These are phyloP conservation scores for Neoscytalidium dimidiatum DNA, from an alignment of 2,329 filamentous ascomycete species.

Conservation along the genomic window DNA sequence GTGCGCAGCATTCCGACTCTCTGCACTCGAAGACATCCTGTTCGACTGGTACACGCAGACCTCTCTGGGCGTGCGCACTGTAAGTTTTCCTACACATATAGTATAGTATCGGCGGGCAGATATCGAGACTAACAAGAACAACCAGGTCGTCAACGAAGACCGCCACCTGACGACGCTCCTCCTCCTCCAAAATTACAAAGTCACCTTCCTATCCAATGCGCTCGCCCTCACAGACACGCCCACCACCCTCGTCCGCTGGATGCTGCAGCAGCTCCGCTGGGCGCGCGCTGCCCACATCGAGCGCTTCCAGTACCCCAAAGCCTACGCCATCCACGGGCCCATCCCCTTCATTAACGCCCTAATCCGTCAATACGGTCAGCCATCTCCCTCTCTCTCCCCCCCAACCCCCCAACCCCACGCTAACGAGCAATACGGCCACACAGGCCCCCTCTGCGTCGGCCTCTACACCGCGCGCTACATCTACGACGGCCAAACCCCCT, in stretches of 20 bases:
- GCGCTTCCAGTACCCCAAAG: constrained; percentile 35
- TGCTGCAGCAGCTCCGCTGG: constrained; percentile 42
- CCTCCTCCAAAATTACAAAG: constrained; percentile 35
- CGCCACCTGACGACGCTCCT: constrained; percentile 41
- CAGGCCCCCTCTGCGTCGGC: constrained; percentile 26
- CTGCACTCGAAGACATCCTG: constrained; percentile 32
- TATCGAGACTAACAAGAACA: not conserved
- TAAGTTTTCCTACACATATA: constrained; percentile 15
- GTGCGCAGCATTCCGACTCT: constrained; percentile 37
- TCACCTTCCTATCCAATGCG: constrained; percentile 37
- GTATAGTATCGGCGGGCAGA: not conserved
- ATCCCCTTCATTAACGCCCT: constrained; percentile 39
- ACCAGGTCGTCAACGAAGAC: constrained; percentile 40
- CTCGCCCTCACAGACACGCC: constrained; percentile 41
- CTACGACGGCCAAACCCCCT: constrained; percentile 29
- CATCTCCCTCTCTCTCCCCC: no score
- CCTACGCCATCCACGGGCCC: constrained; percentile 37
- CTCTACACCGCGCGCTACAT: constrained; percentile 34
- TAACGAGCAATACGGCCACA: no score
- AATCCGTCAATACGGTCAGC: constrained; percentile 32
- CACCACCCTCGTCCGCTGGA: constrained; percentile 36
- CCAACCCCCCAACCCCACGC: no score
- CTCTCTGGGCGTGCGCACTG: constrained; percentile 36
- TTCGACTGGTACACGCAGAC: constrained; percentile 41
- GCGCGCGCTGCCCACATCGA: constrained; percentile 40